These are phyloP conservation scores for Catharanthus roseus DNA, from an alignment of 257 asterid species.

Conservation along the genomic window DNA sequence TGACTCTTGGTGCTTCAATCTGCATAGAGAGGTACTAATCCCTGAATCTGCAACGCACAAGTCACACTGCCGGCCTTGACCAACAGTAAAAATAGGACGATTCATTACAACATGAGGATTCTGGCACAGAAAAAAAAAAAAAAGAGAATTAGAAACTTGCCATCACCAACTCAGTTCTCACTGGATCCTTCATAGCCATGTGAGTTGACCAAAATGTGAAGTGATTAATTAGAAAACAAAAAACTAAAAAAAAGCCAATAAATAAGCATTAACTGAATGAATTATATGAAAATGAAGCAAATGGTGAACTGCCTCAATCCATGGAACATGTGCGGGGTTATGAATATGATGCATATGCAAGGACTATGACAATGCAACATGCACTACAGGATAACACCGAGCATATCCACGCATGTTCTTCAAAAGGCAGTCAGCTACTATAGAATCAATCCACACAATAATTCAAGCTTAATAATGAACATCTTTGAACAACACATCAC, in stretches of 20 bases:
- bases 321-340: not conserved
- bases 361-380: not conserved
- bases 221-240: not conserved
- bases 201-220: not conserved
- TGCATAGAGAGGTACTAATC: constrained; percentile 63
- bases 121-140: constrained; percentile 25
- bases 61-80: constrained; percentile 52
- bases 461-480: not conserved
- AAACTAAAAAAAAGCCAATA: not conserved
- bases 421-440: not conserved
- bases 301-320: not conserved
- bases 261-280: not conserved
- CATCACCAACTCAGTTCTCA: not conserved
- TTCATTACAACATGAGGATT: constrained; percentile 62
- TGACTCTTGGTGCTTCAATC: constrained; percentile 52
- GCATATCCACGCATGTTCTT: not conserved
- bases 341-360: not conserved
- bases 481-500: not conserved
- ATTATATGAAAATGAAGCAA: not conserved
- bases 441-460: not conserved
- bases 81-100: constrained; percentile 46
- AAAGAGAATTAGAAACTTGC: not conserved
- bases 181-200: not conserved
- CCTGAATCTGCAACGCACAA: constrained; percentile 58
- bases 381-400: not conserved